phyloP scores from a whole-genome alignment of 2,329 filamentous ascomycete species.

The Ophiostoma ulmi region DNA sequence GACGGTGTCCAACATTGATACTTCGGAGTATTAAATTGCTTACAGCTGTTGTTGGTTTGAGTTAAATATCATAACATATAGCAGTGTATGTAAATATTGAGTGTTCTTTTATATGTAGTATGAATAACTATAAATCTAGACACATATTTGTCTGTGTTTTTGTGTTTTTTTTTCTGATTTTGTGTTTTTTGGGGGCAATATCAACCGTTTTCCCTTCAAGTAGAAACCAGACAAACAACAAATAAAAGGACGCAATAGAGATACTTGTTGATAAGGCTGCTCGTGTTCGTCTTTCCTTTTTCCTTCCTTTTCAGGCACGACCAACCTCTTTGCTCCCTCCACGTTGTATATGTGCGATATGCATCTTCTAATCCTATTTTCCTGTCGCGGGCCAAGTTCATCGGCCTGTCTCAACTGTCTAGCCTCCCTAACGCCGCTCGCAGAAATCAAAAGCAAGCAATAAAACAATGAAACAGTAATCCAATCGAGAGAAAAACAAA shows the following conservation, averaged over 20 bases:
- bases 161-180: neutral
- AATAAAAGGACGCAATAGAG: neutral
- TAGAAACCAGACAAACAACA: neutral
- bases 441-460: neutral
- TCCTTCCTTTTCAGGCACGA: too few species aligned
- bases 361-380: slow-evolving; percentile 8
- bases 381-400: neutral
- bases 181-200: neutral
- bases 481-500: neutral
- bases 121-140: neutral
- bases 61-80: too few species aligned
- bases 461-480: neutral
- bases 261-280: neutral
- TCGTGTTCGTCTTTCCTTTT: neutral
- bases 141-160: neutral
- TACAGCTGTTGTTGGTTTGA: neutral
- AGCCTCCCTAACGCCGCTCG: slow-evolving; percentile 3
- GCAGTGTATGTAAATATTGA: neutral
- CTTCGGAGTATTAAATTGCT: neutral
- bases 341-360: neutral
- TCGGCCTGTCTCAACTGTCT: slow-evolving; percentile 7
- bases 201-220: neutral
- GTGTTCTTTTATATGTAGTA: neutral
- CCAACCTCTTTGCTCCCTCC: neutral
- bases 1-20: slow-evolving; percentile 1